Percentiles rank a stretch among this genome's conserved stretches.
These are phyloP conservation scores for Cytospora chrysosperma DNA, from an alignment of 2,329 filamentous ascomycete genomes.

Conservation along the genomic window DNA sequence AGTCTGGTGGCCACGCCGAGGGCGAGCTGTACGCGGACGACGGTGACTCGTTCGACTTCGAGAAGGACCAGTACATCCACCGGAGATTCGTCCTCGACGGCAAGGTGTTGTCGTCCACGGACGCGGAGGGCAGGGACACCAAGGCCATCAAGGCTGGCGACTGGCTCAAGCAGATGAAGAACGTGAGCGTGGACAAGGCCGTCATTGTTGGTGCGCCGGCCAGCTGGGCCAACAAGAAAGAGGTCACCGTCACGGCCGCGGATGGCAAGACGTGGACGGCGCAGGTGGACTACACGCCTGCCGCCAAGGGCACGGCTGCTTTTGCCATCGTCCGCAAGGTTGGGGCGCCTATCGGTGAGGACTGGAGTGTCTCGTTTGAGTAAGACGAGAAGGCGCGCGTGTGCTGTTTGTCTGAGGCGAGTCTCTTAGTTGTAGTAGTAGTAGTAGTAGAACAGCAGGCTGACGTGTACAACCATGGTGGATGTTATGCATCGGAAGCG, in stretches of 20 bases:
- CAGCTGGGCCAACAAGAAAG: conserved; percentile 65
- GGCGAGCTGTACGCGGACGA: conserved; percentile 91
- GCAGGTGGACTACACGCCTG: conserved; percentile 59
- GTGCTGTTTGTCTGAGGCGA: not conserved
- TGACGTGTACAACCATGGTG: not conserved
- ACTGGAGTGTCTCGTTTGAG: conserved; percentile 48
- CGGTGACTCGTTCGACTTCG: conserved; percentile 86
- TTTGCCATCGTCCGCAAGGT: conserved; percentile 55
- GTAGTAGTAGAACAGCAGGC: no score
- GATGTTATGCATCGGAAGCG: not conserved
- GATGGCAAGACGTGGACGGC: conserved; percentile 53
- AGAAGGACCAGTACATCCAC: conserved; percentile 84
- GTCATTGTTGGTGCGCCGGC: conserved; percentile 77
- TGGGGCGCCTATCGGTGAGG: conserved; percentile 50
- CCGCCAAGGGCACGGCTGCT: conserved; percentile 46
- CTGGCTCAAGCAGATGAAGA: conserved; percentile 77
- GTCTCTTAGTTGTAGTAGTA: not conserved
- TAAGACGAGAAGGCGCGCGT: conserved; percentile 25
- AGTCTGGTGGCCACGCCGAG: conserved; percentile 62
- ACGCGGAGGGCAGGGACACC: conserved; percentile 56
- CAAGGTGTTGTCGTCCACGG: conserved; percentile 65
- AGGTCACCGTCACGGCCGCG: conserved; percentile 55
- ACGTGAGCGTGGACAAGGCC: conserved; percentile 79
- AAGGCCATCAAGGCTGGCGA: conserved; percentile 64
- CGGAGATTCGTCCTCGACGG: conserved; percentile 69